Percentiles rank a stretch among this genome's conserved stretches.
Evolutionary conservation across 768 basidiomycete genomes (phyloP).

Genomic region (Daedalea quercina): DNA sequence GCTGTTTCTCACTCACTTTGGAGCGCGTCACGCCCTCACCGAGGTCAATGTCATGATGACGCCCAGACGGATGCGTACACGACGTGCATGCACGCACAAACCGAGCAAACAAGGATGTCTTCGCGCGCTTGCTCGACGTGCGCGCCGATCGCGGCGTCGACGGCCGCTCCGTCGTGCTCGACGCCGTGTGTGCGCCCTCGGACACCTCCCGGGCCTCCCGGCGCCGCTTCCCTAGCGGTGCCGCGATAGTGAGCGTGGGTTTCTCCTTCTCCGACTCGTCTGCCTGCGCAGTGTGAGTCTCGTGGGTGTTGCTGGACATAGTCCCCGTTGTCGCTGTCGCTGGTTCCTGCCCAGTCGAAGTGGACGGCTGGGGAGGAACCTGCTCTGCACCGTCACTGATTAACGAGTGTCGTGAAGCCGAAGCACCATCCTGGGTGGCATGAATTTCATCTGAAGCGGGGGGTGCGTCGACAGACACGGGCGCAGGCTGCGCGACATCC

Average conservation of each 20-base stretch:
- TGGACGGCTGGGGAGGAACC: neutral
- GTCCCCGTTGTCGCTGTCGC: neutral
- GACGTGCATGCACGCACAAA: conserved; percentile 57
- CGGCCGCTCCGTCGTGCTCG: conserved; percentile 20
- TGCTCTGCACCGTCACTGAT: neutral
- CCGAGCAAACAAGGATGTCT: conserved; percentile 50
- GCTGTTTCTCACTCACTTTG: conserved; percentile 20
- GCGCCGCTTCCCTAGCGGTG: conserved; percentile 30
- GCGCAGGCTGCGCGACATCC: neutral
- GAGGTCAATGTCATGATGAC: conserved; percentile 39
- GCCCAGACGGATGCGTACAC: conserved; percentile 47
- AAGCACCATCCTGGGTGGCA: conserved; percentile 3
- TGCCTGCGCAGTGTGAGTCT: neutral
- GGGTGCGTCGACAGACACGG: neutral
- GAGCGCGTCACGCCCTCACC: conserved; percentile 23
- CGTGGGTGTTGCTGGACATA: neutral
- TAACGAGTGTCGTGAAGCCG: conserved; percentile 1
- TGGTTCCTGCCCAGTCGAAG: conserved; percentile 2
- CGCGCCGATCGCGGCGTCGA: conserved; percentile 15
- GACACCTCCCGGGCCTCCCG: conserved; percentile 18
- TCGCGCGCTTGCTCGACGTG: conserved; percentile 27
- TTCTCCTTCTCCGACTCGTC: conserved; percentile 26
- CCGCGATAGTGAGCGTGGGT: conserved; percentile 26
- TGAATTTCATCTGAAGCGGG: neutral
- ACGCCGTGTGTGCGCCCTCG: conserved; percentile 24